Evolutionary conservation across 805 yeast genomes (phyloP), one percentile per base, ranked within the genome.

Genomic region (Barnettozyma pratensis): DNA sequence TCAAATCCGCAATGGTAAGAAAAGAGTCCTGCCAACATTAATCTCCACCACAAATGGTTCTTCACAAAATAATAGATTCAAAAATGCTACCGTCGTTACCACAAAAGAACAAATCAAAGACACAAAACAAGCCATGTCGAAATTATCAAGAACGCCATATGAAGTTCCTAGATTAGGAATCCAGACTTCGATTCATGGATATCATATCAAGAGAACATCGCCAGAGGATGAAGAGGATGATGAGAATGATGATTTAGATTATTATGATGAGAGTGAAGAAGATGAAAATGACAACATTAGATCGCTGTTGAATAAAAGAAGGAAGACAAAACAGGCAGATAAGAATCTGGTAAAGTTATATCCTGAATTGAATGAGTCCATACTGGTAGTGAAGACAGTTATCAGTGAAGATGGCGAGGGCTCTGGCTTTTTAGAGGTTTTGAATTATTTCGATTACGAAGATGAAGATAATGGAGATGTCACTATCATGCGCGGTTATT

Each of bases 1-100:
- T 1, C 74, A 86, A 5, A 79, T 91, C 1, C 85, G 87, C 56
- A 83, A 84, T 37, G 94, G 94, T 4, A 81, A 80, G 58, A 86
- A 85, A 56, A 67, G 94, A 55, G 89, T 87, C 2, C 77, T 87
- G 1, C 95, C 94, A 5, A 71, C 81, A 26, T 64, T 85, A 11
- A 74, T 85, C 4, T 79, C 91, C 1, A 59, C 77, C 1, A 62
- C 69, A 4, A 45, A 46, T 26, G 60, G 64, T 29, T 56, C 67
- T 7, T 43, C 52, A 0, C 47, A 47, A 27, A 51, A 45, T 42
- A 54, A 44, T 42, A 57, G 46, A 44, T 60, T 52, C 49, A 44
- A 49, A 47, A 44, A 43, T 45, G 37, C 51, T 26, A 27, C 58
- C 6, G 40, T 55, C 6, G 46, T 50, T 8, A 34, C 56, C 34